Percentiles rank a stretch among this genome's conserved stretches.
Conservation (phyloP, 1,284 basidiomycete genomes). For the Athelia psychrophila region DNA sequence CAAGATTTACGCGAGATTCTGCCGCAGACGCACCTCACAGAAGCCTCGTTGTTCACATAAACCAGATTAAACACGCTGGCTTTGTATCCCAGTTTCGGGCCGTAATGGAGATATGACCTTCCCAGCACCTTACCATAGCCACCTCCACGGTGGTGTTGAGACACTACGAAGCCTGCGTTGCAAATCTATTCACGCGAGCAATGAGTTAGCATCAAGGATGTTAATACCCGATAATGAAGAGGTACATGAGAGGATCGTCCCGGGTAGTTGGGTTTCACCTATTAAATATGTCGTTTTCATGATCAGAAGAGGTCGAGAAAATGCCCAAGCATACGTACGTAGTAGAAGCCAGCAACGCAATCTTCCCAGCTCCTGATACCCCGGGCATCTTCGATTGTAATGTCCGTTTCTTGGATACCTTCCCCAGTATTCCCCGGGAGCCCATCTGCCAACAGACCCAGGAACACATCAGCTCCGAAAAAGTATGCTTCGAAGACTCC, state of each 20-base stretch:
- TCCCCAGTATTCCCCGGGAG: conserved; percentile 13
- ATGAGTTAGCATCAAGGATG: not conserved
- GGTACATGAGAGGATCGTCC: conserved; percentile 90
- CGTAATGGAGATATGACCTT: conserved; percentile 81
- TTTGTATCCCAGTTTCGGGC: conserved; percentile 77
- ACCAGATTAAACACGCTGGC: conserved; percentile 94
- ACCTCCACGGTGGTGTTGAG: conserved; percentile 59
- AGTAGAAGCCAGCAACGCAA: conserved; percentile 79
- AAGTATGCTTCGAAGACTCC: conserved; percentile 71
- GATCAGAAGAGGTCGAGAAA: not conserved
- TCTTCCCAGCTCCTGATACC: conserved; percentile 60
- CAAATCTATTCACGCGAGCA: conserved; percentile 54
- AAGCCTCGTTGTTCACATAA: conserved; percentile 79
- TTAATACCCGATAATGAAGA: conserved; percentile 12
- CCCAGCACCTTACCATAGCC: conserved; percentile 78
- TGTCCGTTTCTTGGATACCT: conserved; percentile 25
- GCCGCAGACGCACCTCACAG: conserved; percentile 47
- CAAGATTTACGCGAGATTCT: not conserved
- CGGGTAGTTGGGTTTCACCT: conserved; percentile 91
- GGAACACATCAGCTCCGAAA: conserved; percentile 71
- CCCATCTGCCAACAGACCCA: conserved; percentile 52
- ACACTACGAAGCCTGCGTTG: conserved; percentile 89
- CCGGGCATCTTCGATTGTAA: conserved; percentile 42
- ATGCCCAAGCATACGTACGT: conserved; percentile 46
- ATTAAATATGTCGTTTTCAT: conserved; percentile 1